phyloP scores from a whole-genome alignment of 148 eudicot species.

The Persicaria maculosa region DNA sequence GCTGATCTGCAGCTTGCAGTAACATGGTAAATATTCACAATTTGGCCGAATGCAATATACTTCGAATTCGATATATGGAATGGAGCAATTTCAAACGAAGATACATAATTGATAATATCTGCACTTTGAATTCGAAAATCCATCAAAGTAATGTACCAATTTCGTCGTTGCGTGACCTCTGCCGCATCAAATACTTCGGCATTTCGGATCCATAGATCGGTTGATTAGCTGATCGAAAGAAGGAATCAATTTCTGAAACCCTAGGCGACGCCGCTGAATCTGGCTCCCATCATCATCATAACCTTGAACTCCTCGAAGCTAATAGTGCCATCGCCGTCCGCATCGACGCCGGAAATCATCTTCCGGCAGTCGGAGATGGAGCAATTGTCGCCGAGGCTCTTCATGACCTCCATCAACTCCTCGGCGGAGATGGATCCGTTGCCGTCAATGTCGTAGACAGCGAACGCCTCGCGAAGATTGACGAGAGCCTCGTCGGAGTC shows the following conservation, averaged over 20 bases:
- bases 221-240: neutral
- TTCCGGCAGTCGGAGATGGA: conserved; percentile 33
- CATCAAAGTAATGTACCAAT: neutral
- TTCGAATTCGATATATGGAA: neutral
- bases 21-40: neutral
- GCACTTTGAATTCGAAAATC: neutral
- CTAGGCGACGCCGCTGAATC: conserved; percentile 17
- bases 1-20: neutral
- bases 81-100: neutral
- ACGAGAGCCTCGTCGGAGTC: conserved; percentile 30
- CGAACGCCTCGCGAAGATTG: conserved; percentile 38
- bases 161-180: neutral
- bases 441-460: conserved; percentile 37
- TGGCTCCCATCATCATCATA: conserved; percentile 31
- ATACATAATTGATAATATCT: neutral
- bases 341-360: conserved; percentile 44
- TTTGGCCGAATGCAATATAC: neutral
- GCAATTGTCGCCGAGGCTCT: conserved; percentile 39
- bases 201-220: neutral
- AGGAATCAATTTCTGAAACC: neutral
- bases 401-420: conserved; percentile 38
- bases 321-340: conserved; percentile 39
- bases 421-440: conserved; percentile 38
- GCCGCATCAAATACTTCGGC: neutral
- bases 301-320: conserved; percentile 34